phyloP scores from a whole-genome alignment of 1,139 yeast species.

The Magnusiomyces ingens region DNA sequence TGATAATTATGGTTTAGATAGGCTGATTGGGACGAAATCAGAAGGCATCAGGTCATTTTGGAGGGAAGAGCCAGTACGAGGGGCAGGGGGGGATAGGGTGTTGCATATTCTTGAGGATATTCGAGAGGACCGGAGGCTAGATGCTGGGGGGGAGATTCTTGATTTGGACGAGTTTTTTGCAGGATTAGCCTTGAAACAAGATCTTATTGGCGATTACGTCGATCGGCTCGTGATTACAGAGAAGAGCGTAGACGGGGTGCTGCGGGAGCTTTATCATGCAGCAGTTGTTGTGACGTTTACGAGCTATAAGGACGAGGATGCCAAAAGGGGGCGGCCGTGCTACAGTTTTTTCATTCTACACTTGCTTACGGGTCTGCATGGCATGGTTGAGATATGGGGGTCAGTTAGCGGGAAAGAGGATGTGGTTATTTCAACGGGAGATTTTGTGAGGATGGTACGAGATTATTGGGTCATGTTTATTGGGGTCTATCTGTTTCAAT shows the following conservation, averaged over 20 bases:
- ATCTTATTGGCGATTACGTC: not conserved
- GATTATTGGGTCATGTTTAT: slow-evolving; percentile 22
- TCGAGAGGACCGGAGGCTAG: not conserved
- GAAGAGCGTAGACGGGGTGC: not conserved
- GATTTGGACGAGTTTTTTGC: not conserved
- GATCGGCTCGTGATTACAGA: not conserved
- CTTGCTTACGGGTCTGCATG: slow-evolving; percentile 29
- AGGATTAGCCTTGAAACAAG: not conserved
- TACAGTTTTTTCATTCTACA: slow-evolving; percentile 30
- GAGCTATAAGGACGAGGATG: slow-evolving; percentile 23
- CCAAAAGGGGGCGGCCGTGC: slow-evolving; percentile 16
- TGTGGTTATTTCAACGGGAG: not conserved
- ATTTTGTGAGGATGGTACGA: slow-evolving; percentile 13
- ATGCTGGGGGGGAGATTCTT: not conserved
- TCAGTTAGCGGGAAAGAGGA: slow-evolving; percentile 7
- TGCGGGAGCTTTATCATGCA: not conserved
- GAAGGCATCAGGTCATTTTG: not conserved
- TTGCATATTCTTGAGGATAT: not conserved
- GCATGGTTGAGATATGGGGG: slow-evolving; percentile 22
- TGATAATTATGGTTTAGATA: not conserved
- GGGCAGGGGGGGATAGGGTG: not conserved
- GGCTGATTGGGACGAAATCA: not conserved
- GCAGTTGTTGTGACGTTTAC: slow-evolving; percentile 12
- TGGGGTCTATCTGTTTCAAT: slow-evolving; percentile 21
- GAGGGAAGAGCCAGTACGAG: not conserved